Evolutionary conservation across 208 protist genomes (phyloP).

Genomic region (Leishmania braziliensis): DNA sequence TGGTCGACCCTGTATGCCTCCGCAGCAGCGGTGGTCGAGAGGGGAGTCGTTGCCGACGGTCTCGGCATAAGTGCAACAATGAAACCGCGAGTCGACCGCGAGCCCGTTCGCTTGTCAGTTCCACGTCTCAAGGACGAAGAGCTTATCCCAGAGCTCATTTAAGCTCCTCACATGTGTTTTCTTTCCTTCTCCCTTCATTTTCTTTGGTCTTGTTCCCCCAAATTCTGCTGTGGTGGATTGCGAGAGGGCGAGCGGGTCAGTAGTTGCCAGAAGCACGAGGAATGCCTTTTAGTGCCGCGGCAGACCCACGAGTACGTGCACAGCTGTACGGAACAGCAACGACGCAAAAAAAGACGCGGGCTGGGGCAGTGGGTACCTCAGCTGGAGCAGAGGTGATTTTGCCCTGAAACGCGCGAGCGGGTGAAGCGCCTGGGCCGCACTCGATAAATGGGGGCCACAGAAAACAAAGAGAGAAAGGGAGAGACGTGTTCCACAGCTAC

Average conservation of each 20-base stretch:
- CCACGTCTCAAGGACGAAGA: slow-evolving; percentile 62
- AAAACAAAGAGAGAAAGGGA: not conserved
- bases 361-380: not conserved
- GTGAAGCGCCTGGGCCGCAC: not conserved
- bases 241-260: no score
- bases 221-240: not conserved
- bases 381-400: not conserved
- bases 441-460: no score
- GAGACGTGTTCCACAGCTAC: not conserved
- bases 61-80: not conserved
- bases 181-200: not conserved
- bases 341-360: not conserved
- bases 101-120: slow-evolving; percentile 6
- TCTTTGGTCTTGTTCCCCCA: not conserved
- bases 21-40: not conserved
- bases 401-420: not conserved
- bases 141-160: slow-evolving; percentile 64
- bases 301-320: no score
- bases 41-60: not conserved
- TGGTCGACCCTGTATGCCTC: not conserved
- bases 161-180: not conserved
- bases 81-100: not conserved
- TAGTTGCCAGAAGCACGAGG: no score
- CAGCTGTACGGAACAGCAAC: no score
- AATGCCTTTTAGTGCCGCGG: no score